phyloP scores from a whole-genome alignment of 106 monocot species.

The Alisma plantagoaquatica region DNA sequence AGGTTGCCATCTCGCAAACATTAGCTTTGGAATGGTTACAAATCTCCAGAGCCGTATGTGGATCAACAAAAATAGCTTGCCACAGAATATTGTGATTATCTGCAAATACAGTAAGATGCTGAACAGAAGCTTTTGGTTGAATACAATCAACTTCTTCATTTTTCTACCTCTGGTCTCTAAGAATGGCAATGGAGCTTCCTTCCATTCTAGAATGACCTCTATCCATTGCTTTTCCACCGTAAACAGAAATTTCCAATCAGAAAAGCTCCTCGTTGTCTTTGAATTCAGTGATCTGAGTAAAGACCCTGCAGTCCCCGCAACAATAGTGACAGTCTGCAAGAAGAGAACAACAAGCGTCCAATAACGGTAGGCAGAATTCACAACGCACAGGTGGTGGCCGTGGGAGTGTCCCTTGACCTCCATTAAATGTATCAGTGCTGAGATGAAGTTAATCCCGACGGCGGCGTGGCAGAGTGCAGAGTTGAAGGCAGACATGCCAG shows the following conservation, averaged over 20 bases:
- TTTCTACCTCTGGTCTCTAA: neutral
- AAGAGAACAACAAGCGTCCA: neutral
- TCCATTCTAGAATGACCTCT: neutral
- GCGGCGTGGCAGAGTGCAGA: neutral
- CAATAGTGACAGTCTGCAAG: neutral
- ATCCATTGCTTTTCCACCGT: neutral
- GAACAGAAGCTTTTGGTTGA: neutral
- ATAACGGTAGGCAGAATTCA: neutral
- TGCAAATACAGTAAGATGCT: neutral
- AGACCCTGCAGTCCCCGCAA: neutral
- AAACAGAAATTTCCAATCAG: neutral
- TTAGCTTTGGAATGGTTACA: neutral
- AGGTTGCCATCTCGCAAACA: neutral
- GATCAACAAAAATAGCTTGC: neutral
- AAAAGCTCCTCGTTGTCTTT: neutral
- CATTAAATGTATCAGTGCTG: neutral
- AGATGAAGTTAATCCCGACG: neutral
- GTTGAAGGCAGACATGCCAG: neutral
- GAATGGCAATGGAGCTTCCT: neutral
- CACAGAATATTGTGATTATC: neutral
- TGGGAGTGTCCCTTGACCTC: neutral
- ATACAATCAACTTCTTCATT: neutral
- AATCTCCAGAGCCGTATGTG: neutral
- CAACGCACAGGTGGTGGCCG: neutral
- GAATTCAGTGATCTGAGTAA: neutral